phyloP scores from a whole-genome alignment of 805 yeast genomes.

The Myxozyma mucilagina region DNA sequence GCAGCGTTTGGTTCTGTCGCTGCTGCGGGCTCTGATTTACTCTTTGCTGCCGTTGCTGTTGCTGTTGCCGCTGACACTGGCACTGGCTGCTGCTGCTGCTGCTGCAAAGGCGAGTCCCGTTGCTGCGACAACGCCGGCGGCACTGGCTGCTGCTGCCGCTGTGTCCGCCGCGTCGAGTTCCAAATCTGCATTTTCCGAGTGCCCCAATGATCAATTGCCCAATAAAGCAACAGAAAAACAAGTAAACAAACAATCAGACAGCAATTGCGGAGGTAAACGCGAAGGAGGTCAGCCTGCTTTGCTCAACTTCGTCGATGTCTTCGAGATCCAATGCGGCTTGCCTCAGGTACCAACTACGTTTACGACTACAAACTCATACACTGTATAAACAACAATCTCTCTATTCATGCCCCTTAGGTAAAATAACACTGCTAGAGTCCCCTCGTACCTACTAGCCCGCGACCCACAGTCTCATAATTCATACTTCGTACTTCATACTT shows the following conservation, averaged over 20 bases:
- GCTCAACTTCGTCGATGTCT: no score
- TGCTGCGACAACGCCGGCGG: background rate
- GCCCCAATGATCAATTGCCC: background rate
- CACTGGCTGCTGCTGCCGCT: background rate
- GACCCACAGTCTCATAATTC: no score
- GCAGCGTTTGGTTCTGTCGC: background rate
- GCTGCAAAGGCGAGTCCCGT: background rate
- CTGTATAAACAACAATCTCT: no score
- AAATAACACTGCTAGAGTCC: no score
- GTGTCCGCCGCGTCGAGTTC: slow-evolving; percentile 24
- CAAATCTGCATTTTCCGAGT: slow-evolving; percentile 24
- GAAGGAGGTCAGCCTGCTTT: no score
- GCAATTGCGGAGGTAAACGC: background rate
- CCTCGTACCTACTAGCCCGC: no score
- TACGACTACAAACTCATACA: no score
- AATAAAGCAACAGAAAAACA: background rate
- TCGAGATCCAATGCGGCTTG: no score
- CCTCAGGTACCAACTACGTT: no score
- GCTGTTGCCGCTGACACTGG: background rate
- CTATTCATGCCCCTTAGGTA: no score
- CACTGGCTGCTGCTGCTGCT: background rate
- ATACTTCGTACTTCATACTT: background rate
- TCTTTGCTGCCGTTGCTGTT: background rate
- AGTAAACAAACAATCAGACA: background rate
- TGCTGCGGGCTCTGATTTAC: background rate